These are phyloP conservation scores for Erodium texanum DNA, from an alignment of 441 rosid species.

Conservation along the genomic window DNA sequence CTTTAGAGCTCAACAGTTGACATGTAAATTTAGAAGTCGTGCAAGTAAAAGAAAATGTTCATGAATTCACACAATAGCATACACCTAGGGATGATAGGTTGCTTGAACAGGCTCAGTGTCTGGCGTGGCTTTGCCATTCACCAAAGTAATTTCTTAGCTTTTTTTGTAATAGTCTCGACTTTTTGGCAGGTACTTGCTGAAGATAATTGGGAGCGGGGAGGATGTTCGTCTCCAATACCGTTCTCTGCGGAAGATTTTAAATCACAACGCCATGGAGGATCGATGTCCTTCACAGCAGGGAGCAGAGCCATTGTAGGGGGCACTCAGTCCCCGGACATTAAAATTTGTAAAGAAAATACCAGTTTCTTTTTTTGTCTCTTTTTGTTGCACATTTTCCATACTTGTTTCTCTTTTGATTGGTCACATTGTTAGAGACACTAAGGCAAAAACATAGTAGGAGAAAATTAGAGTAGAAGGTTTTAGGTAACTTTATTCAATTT, in stretches of 20 bases:
- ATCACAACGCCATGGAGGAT: conserved; percentile 35
- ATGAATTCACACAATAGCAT: too few relatives aligned
- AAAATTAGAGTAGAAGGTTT: too few relatives aligned
- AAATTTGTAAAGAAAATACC: not conserved
- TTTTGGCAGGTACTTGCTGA: conserved; percentile 62
- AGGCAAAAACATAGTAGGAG: too few relatives aligned
- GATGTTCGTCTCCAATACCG: conserved; percentile 82
- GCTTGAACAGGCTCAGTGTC: too few relatives aligned
- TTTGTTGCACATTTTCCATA: not conserved
- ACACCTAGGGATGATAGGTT: too few relatives aligned
- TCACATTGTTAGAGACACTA: too few relatives aligned
- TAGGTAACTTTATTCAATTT: too few relatives aligned
- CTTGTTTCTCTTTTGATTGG: not conserved
- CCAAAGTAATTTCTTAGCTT: too few relatives aligned
- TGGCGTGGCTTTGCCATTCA: too few relatives aligned
- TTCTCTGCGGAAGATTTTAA: conserved; percentile 57
- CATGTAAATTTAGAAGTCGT: not conserved
- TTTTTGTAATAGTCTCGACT: not conserved
- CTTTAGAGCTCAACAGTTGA: not conserved
- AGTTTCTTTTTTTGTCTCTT: not conserved
- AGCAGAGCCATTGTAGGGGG: not conserved
- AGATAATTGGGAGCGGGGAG: conserved; percentile 75
- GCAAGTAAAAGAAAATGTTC: too few relatives aligned
- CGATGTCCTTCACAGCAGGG: conserved; percentile 34
- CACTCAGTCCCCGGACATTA: not conserved